phyloP scores from a whole-genome alignment of 2,329 filamentous ascomycete genomes.

The Paramyrothecium roridum region DNA sequence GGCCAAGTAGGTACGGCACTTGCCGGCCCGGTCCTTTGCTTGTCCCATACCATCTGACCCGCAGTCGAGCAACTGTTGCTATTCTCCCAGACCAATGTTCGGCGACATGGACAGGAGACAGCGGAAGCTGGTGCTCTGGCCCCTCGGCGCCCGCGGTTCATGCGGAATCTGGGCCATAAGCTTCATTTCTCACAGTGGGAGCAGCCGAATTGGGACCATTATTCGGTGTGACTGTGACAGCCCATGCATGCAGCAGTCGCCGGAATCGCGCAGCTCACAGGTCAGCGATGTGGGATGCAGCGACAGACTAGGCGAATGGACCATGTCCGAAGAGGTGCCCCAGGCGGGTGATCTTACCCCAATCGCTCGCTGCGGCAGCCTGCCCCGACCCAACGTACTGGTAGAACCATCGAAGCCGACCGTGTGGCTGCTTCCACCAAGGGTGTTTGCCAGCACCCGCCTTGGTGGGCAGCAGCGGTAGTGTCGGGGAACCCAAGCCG shows the following conservation, averaged over 20 bases:
- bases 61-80: no score
- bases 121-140: neutral
- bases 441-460: neutral
- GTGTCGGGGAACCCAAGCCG: neutral
- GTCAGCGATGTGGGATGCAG: neutral
- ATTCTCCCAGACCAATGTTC: no score
- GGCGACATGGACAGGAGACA: no score
- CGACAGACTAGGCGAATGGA: no score
- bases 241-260: neutral
- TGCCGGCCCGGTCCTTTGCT: no score
- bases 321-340: neutral
- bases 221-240: neutral
- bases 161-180: neutral
- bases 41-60: no score
- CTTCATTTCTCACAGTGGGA: neutral
- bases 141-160: neutral
- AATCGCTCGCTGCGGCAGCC: neutral
- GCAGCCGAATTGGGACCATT: neutral
- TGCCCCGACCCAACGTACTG: neutral
- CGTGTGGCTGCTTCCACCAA: neutral
- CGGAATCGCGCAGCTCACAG: neutral
- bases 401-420: neutral
- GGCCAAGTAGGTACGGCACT: no score
- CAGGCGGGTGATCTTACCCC: neutral
- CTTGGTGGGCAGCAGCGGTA: neutral